Percentiles rank a stretch among this genome's conserved stretches.
Evolutionary conservation across 2,329 filamentous ascomycete genomes (phyloP).

Genomic region (Aspergillus amoenus): DNA sequence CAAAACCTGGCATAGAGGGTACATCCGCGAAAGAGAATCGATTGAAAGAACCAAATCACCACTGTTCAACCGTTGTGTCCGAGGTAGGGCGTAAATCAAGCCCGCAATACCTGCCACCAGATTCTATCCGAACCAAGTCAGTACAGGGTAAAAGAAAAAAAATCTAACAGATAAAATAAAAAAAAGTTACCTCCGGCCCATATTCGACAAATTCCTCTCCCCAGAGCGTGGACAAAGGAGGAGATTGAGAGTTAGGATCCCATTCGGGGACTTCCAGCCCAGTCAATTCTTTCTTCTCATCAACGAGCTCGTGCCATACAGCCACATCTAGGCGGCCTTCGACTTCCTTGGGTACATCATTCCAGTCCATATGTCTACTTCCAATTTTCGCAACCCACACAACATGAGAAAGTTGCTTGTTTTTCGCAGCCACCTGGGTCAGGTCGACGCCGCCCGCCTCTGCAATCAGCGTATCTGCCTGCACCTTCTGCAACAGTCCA

Average conservation of each 20-base stretch:
- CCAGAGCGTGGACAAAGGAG: conserved; percentile 46
- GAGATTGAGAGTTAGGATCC: conserved; percentile 53
- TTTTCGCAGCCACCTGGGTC: conserved; percentile 66
- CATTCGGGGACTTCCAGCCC: conserved; percentile 64
- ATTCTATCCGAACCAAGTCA: conserved; percentile 53
- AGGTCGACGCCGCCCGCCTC: conserved; percentile 85
- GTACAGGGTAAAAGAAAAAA: neutral
- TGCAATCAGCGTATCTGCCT: conserved; percentile 79
- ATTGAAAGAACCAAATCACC: conserved; percentile 83
- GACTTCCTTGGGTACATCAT: conserved; percentile 75
- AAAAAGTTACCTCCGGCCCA: conserved; percentile 60
- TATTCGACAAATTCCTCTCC: conserved; percentile 75
- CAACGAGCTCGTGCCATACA: conserved; percentile 90
- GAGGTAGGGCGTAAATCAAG: conserved; percentile 73
- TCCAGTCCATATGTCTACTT: conserved; percentile 93
- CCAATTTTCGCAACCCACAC: conserved; percentile 93
- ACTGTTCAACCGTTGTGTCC: conserved; percentile 68
- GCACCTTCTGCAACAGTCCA: conserved; percentile 69
- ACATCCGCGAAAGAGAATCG: conserved; percentile 75
- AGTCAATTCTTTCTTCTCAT: conserved; percentile 62
- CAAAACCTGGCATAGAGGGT: conserved; percentile 76
- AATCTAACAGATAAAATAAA: neutral
- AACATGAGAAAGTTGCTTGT: conserved; percentile 70
- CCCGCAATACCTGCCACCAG: conserved; percentile 83
- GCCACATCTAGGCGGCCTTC: conserved; percentile 73